Conservation (phyloP, 495 filamentous ascomycete species). For the Aspergillus kassunensis region DNA sequence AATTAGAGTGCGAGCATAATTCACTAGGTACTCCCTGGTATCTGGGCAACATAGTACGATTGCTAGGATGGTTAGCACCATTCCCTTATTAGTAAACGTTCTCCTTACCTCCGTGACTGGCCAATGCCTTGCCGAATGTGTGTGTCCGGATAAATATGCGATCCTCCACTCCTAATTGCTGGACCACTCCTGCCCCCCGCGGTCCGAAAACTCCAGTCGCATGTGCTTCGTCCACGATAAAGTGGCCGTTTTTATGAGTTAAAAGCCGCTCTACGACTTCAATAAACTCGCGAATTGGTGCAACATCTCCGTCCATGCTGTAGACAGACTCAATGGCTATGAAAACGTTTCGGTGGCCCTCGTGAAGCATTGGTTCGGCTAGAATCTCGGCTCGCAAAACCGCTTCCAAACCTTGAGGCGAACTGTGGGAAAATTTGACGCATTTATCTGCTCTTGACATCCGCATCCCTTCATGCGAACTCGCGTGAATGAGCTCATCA, state of each 20-base stretch:
- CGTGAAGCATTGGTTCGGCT: conserved; percentile 24
- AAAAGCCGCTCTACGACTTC: conserved; percentile 52
- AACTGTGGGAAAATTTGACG: conserved; percentile 61
- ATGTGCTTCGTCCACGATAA: conserved; percentile 80
- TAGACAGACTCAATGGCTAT: conserved; percentile 74
- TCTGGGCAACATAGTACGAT: conserved; percentile 45
- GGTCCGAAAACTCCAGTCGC: conserved; percentile 63
- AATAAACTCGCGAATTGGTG: conserved; percentile 58
- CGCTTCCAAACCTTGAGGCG: conserved; percentile 35
- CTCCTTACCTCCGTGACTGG: conserved; percentile 63
- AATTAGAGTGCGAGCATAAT: conserved; percentile 46
- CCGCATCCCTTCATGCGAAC: conserved; percentile 75
- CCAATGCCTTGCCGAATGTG: conserved; percentile 75
- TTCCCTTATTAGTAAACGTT: not conserved
- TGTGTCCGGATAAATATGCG: conserved; percentile 65
- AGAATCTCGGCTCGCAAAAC: conserved; percentile 36
- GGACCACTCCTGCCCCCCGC: conserved; percentile 62
- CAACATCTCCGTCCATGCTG: conserved; percentile 79
- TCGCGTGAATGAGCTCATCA: conserved; percentile 75
- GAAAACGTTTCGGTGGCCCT: conserved; percentile 47
- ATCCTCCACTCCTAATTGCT: conserved; percentile 60
- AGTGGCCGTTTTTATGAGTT: conserved; percentile 55
- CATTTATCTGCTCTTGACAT: conserved; percentile 50
- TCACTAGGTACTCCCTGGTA: conserved; percentile 40
- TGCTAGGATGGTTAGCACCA: conserved; percentile 18